Evolutionary conservation across 2,329 filamentous ascomycete genomes (phyloP).

Genomic region (Neobulgaria alba): DNA sequence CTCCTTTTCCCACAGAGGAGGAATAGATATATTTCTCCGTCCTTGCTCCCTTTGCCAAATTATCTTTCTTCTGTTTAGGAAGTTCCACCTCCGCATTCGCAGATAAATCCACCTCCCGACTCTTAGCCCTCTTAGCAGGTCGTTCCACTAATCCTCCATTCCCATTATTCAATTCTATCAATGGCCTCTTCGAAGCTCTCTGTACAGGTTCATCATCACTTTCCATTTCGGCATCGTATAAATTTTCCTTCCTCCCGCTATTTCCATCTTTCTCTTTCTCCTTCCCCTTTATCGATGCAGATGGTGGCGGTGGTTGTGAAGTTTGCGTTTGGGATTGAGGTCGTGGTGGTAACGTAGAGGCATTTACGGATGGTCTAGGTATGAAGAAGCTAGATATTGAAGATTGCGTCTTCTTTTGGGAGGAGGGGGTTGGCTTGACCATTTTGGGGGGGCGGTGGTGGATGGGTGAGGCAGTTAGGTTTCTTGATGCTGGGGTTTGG

Average conservation of each 20-base stretch:
- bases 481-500: neutral
- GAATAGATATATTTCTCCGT: slow-evolving; percentile 46
- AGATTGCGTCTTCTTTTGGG: slow-evolving; percentile 49
- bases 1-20: slow-evolving; percentile 27
- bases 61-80: slow-evolving; percentile 28
- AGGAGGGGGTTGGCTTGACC: slow-evolving; percentile 18
- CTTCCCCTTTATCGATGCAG: slow-evolving; percentile 20
- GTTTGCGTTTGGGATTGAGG: slow-evolving; percentile 26
- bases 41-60: slow-evolving; percentile 30
- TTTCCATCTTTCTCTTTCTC: too few relatives aligned
- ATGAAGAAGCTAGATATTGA: slow-evolving; percentile 84
- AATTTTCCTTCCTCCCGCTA: too few relatives aligned
- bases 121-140: slow-evolving; percentile 38
- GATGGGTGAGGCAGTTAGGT: too few relatives aligned
- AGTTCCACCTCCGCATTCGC: slow-evolving; percentile 32
- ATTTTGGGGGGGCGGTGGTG: slow-evolving; percentile 9
- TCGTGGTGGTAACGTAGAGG: neutral
- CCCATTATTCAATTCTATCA: slow-evolving; percentile 39
- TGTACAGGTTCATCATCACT: slow-evolving; percentile 20
- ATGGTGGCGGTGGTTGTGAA: slow-evolving; percentile 3
- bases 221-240: slow-evolving; percentile 23
- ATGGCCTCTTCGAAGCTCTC: slow-evolving; percentile 39
- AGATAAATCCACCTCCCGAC: too few relatives aligned
- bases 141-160: slow-evolving; percentile 29
- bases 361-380: slow-evolving; percentile 35